Percentiles rank a stretch among this genome's conserved stretches.
These are phyloP conservation scores for Pyrus pyrifolia DNA, from an alignment of 306 rosid genomes.

Conservation along the genomic window DNA sequence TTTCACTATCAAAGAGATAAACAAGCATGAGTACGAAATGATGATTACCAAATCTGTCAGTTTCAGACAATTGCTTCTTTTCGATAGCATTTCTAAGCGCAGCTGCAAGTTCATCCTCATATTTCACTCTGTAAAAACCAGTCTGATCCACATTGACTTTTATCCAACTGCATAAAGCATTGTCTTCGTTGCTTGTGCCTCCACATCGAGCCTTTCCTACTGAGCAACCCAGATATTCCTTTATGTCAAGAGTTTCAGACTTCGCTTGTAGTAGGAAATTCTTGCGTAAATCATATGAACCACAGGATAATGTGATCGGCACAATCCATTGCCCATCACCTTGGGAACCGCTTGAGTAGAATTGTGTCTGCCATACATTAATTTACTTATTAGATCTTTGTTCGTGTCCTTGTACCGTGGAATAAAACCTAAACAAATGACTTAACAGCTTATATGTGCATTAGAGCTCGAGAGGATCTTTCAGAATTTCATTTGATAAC, in stretches of 20 bases:
- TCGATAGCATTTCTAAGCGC: constrained; percentile 70
- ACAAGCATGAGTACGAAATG: not conserved
- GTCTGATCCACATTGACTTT: constrained; percentile 89
- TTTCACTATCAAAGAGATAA: constrained; percentile 1
- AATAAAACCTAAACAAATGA: not conserved
- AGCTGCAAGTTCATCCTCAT: constrained; percentile 66
- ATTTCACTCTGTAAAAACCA: constrained; percentile 94
- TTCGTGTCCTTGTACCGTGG: not conserved
- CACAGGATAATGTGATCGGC: constrained; percentile 67
- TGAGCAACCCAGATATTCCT: constrained; percentile 38
- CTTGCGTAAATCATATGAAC: constrained; percentile 60
- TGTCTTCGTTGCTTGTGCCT: constrained; percentile 21
- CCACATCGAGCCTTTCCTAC: constrained; percentile 2
- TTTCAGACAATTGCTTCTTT: constrained; percentile 55
- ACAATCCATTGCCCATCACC: constrained; percentile 88
- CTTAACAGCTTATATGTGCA: not conserved
- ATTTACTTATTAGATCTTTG: constrained; percentile 1
- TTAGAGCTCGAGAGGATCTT: not conserved
- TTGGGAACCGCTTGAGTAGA: constrained; percentile 68
- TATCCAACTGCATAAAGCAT: constrained; percentile 44
- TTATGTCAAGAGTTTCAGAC: constrained; percentile 48
- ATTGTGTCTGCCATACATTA: constrained; percentile 58
- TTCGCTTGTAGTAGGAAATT: constrained; percentile 60
- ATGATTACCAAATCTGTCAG: constrained; percentile 77
- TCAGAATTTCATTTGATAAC: not conserved